These are phyloP conservation scores for Alternaria ethzedia DNA, from an alignment of 2,329 filamentous ascomycete genomes.

Conservation along the genomic window DNA sequence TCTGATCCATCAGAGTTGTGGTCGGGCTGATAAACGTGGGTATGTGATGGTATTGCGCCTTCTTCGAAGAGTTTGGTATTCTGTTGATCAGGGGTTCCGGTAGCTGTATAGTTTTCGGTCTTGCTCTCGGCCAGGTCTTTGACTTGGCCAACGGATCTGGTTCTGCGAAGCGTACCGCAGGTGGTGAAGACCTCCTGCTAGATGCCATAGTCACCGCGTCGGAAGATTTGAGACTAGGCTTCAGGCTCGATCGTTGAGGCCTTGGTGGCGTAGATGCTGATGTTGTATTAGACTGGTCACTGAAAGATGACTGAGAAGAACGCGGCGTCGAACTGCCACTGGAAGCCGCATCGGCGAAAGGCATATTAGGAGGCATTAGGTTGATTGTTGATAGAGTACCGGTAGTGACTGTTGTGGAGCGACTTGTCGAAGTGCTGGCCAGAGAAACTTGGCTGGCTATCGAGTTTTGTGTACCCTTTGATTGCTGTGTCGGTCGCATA, in stretches of 20 bases:
- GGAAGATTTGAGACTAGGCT: constrained; percentile 28
- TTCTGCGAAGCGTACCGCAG: constrained; percentile 34
- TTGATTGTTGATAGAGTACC: neutral
- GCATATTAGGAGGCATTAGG: constrained; percentile 8
- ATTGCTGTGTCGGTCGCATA: constrained; percentile 25
- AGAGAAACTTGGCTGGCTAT: constrained; percentile 1
- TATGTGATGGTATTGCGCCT: constrained; percentile 8
- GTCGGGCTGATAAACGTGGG: constrained; percentile 8
- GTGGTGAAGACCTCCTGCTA: constrained; percentile 23
- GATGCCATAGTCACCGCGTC: constrained; percentile 17
- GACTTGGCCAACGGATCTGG: constrained; percentile 20
- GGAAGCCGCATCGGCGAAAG: constrained; percentile 15
- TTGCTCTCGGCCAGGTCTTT: constrained; percentile 4
- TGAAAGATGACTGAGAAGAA: constrained; percentile 23
- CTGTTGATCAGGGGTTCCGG: constrained; percentile 8
- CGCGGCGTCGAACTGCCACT: constrained; percentile 26
- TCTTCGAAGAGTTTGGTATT: constrained; percentile 10
- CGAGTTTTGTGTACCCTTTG: constrained; percentile 24
- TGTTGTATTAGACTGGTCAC: constrained; percentile 25
- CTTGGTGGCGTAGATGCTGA: constrained; percentile 16
- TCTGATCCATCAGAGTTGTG: constrained; percentile 9
- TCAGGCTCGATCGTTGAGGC: constrained; percentile 26
- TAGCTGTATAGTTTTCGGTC: constrained; percentile 5
- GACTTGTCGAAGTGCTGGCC: constrained; percentile 10
- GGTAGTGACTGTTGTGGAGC: neutral